Evolutionary conservation across 1,284 basidiomycete genomes (phyloP).

Genomic region (Rhodotorula sp.): DNA sequence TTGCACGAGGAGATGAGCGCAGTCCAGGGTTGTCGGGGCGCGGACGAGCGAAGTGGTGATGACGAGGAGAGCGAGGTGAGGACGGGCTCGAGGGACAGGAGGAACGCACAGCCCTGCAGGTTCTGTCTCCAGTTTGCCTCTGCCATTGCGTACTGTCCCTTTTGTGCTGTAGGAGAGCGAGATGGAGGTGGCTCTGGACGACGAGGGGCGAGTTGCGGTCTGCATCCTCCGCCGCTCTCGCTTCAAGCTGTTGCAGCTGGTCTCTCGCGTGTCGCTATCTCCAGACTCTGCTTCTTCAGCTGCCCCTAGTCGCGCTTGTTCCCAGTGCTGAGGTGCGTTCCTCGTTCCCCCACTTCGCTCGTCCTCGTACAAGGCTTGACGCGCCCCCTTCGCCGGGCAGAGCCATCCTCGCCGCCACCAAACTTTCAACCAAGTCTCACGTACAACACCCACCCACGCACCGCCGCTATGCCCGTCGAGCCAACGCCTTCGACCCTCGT

Average conservation of each 20-base stretch:
- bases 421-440: background rate
- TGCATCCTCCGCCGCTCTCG: background rate
- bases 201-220: background rate
- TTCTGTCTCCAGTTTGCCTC: constrained; percentile 17
- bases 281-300: too few species aligned
- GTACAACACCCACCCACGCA: too few species aligned
- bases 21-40: too few species aligned
- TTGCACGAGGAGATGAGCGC: background rate
- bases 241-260: background rate
- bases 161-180: background rate
- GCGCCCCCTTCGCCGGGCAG: too few species aligned
- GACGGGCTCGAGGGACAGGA: background rate
- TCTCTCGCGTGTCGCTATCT: too few species aligned
- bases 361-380: too few species aligned
- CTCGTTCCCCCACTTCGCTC: too few species aligned
- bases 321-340: too few species aligned
- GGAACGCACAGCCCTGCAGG: constrained; percentile 26
- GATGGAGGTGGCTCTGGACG: background rate
- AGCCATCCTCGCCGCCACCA: background rate
- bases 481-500: constrained; percentile 7
- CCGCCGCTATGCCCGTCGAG: constrained; percentile 16
- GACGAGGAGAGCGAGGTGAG: background rate
- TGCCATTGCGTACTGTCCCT: constrained; percentile 15
- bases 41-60: background rate
- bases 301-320: too few species aligned